Percentiles rank a stretch among this genome's conserved stretches.
Evolutionary conservation across 495 filamentous ascomycete genomes (phyloP).

Genomic region (Aspergillus kassunensis): DNA sequence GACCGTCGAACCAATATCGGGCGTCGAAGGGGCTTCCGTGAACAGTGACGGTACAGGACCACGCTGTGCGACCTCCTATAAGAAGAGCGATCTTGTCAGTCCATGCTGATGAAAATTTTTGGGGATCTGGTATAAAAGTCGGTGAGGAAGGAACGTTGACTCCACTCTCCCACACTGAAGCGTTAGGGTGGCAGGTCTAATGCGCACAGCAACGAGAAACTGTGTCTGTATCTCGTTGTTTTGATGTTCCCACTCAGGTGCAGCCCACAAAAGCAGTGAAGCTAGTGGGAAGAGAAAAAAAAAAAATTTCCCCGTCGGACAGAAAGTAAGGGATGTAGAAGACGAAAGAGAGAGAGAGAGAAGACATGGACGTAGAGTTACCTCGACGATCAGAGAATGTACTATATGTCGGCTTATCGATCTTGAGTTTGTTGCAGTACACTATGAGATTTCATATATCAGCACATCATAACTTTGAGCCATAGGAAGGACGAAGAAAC

Average conservation of each 20-base stretch:
- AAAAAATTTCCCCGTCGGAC: neutral
- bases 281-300: neutral
- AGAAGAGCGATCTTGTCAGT: conserved; percentile 16
- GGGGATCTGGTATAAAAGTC: conserved; percentile 29
- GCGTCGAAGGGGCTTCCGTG: conserved; percentile 54
- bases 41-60: conserved; percentile 71
- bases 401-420: conserved; percentile 58
- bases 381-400: conserved; percentile 78
- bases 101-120: neutral
- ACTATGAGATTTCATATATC: conserved; percentile 41
- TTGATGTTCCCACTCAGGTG: neutral
- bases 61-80: conserved; percentile 83
- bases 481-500: neutral
- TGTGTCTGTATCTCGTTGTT: neutral
- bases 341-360: conserved; percentile 4
- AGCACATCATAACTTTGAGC: conserved; percentile 9
- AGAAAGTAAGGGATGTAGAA: neutral
- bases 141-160: conserved; percentile 31
- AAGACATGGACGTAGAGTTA: conserved; percentile 29
- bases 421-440: conserved; percentile 53
- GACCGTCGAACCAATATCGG: conserved; percentile 88
- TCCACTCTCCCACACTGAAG: conserved; percentile 30
- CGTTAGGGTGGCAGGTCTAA: conserved; percentile 7
- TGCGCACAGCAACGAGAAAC: neutral
- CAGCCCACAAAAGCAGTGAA: conserved; percentile 1